Conservation (phyloP, 345 rosid species). For the Streptanthus diversifolius region DNA sequence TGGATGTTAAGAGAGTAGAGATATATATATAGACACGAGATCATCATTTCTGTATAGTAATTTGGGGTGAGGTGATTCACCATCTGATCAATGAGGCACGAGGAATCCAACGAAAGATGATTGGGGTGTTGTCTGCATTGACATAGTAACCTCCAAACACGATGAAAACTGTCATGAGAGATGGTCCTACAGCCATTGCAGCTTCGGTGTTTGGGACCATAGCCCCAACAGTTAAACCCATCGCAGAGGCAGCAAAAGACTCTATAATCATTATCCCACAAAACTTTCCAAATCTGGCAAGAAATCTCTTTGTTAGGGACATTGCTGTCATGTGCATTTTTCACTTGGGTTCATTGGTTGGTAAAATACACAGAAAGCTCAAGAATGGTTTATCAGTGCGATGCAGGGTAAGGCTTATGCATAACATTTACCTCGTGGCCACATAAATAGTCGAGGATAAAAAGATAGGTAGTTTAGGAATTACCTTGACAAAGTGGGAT, state of each 20-base stretch:
- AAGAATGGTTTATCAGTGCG: not conserved
- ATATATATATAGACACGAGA: not conserved
- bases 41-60: not conserved
- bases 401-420: not conserved
- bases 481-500: slow-evolving; percentile 79
- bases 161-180: slow-evolving; percentile 94
- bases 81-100: slow-evolving; percentile 84
- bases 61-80: slow-evolving; percentile 37
- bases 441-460: not conserved
- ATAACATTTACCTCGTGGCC: not conserved
- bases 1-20: not conserved
- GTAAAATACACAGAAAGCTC: not conserved
- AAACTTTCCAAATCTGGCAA: slow-evolving; percentile 76
- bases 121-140: slow-evolving; percentile 85
- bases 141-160: slow-evolving; percentile 94
- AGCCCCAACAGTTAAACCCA: slow-evolving; percentile 98
- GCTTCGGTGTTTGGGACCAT: slow-evolving; percentile 98
- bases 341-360: not conserved
- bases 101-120: slow-evolving; percentile 93
- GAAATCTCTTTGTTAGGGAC: slow-evolving; percentile 18
- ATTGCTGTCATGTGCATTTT: not conserved
- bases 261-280: slow-evolving; percentile 90
- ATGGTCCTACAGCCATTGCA: slow-evolving; percentile 98
- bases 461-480: not conserved
- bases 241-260: slow-evolving; percentile 97